phyloP scores from a whole-genome alignment of 2,329 filamentous ascomycete genomes.

The Beauveria bassiana region DNA sequence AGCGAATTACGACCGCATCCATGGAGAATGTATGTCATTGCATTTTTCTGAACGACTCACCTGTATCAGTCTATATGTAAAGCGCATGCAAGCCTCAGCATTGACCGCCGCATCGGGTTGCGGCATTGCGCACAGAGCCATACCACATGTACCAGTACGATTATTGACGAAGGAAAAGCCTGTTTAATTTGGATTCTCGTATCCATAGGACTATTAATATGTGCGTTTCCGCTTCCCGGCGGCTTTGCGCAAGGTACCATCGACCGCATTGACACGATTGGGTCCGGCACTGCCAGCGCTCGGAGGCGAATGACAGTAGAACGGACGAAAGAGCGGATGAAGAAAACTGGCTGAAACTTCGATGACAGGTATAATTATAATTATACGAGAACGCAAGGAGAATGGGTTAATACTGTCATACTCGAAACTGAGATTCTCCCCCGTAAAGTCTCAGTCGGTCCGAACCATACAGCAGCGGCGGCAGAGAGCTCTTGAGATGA shows the following conservation, averaged over 20 bases:
- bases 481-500: not conserved
- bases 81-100: not conserved
- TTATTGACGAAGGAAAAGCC: not conserved
- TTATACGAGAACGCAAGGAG: not conserved
- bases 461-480: not conserved
- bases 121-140: not conserved
- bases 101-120: not conserved
- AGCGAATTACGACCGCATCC: no score
- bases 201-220: not conserved
- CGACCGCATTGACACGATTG: not conserved
- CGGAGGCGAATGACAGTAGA: no score
- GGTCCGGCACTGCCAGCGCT: not conserved
- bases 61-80: not conserved
- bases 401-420: not conserved
- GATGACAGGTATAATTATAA: not conserved
- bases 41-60: no score
- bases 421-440: not conserved
- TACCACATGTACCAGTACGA: not conserved
- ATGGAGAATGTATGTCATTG: no score
- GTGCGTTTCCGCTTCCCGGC: not conserved
- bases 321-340: not conserved
- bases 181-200: not conserved
- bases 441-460: not conserved
- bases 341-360: not conserved
- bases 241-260: not conserved